A percentile compares a stretch with the other conserved stretches of the same genome.
Evolutionary conservation across 495 filamentous ascomycete genomes (phyloP).

Genomic region (Recurvomyces mirabilis): DNA sequence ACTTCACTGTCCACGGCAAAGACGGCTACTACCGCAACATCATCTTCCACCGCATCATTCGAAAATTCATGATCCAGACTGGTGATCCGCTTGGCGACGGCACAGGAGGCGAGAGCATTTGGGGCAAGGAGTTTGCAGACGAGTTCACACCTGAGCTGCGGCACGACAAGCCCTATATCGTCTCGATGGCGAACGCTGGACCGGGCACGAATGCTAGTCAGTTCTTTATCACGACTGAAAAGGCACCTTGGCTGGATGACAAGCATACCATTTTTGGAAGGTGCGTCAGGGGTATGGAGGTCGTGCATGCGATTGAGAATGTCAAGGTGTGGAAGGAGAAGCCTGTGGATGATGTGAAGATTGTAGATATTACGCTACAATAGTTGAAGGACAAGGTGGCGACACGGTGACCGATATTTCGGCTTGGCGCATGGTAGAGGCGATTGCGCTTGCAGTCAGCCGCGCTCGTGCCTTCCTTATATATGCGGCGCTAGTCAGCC

Average conservation of each 20-base stretch:
- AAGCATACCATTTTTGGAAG: conserved; percentile 96
- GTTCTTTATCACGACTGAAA: conserved; percentile 98
- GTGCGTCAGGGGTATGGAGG: conserved; percentile 77
- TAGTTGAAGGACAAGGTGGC: neutral
- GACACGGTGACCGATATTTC: too few relatives aligned
- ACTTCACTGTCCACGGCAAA: conserved; percentile 85
- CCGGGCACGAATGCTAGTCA: conserved; percentile 64
- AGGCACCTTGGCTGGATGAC: conserved; percentile 90
- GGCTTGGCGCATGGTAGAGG: too few relatives aligned
- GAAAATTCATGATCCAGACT: conserved; percentile 95
- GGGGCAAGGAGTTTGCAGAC: conserved; percentile 91
- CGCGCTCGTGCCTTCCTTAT: too few relatives aligned
- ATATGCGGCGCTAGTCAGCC: too few relatives aligned
- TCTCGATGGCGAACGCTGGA: conserved; percentile 95
- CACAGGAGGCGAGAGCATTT: conserved; percentile 92
- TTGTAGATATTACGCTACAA: conserved; percentile 61
- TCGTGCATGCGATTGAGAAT: conserved; percentile 96
- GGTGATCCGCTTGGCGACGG: conserved; percentile 93
- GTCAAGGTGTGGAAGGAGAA: conserved; percentile 85
- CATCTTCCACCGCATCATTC: conserved; percentile 93
- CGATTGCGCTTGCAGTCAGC: too few relatives aligned
- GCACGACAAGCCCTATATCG: conserved; percentile 91
- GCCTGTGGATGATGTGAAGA: conserved; percentile 94
- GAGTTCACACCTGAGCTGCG: conserved; percentile 74
- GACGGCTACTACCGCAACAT: conserved; percentile 92